Evolutionary conservation across 805 yeast species (phyloP).

Genomic region (Candida arabinofermentans): DNA sequence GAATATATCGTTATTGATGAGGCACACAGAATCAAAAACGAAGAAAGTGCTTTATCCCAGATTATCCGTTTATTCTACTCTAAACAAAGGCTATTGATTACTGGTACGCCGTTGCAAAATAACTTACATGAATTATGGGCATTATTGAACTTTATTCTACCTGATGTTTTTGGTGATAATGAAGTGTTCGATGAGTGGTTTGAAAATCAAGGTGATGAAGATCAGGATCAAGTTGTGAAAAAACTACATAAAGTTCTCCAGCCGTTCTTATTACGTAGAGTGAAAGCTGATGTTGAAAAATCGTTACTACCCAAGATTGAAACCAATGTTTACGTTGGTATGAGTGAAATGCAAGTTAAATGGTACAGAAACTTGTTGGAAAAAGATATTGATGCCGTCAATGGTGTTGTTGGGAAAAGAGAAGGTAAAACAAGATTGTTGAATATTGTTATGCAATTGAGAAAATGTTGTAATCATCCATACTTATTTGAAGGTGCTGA

Average conservation of each 20-base stretch:
- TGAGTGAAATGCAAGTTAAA: conserved; percentile 90
- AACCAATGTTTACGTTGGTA: conserved; percentile 83
- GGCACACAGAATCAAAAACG: conserved; percentile 95
- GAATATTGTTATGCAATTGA: conserved; percentile 92
- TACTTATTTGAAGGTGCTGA: conserved; percentile 98
- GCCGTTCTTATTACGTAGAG: conserved; percentile 85
- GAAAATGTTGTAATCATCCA: conserved; percentile 97
- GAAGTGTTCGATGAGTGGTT: conserved; percentile 92
- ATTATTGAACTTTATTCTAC: conserved; percentile 77
- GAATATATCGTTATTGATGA: conserved; percentile 92
- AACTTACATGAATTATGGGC: conserved; percentile 98
- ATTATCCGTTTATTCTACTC: conserved; percentile 87
- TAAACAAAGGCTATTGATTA: conserved; percentile 75
- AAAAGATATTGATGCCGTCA: conserved; percentile 93
- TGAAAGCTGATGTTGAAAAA: conserved; percentile 90
- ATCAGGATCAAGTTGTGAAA: conserved; percentile 79
- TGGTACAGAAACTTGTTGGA: conserved; percentile 90
- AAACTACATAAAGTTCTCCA: conserved; percentile 84
- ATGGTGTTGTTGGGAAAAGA: conserved; percentile 91
- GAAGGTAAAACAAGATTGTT: conserved; percentile 89
- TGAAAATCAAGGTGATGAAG: conserved; percentile 57
- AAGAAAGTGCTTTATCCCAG: conserved; percentile 86
- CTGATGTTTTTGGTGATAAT: conserved; percentile 93
- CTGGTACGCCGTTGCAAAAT: conserved; percentile 96
- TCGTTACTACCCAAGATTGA: conserved; percentile 89